Evolutionary conservation across 2,329 filamentous ascomycete species (phyloP), one percentile per base, ranked within the genome.

Genomic region (Trichoderma sp.): DNA sequence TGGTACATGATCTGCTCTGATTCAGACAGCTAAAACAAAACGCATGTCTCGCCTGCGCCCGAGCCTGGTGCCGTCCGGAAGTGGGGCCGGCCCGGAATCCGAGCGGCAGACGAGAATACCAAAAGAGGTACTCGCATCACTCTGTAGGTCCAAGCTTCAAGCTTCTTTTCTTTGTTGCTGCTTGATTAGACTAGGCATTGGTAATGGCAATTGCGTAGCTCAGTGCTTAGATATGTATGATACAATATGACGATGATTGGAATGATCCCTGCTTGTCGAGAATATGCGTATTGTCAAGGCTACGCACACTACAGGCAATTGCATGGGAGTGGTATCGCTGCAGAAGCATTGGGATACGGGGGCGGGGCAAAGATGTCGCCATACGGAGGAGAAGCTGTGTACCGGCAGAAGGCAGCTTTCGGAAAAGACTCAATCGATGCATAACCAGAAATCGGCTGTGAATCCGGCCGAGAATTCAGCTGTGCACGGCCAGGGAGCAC

Each of bases 71-170:
- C 61, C 61, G 36, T n/a, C 64, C 63, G 63, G 63, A 8, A n/a
- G 64, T 67, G 64, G 64, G 64, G 64, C 64, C 64, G 64, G 50
- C 26, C 64, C 64, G 64, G 64, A 67, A 57, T 57, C 64, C 50
- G 64, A 67, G 50, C 64, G 64, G 64, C 55, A 43, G 17, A 26
- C 47, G 15, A 36, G 30, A 23, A 28, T 55, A n/a, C 47, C 32
- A 9, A 57, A 28, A 32, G 8, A 59, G 55, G 55, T 59, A 59
- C 26, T 15, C 23, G 5, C 23, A n/a, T 9, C 30, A 12, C n/a
- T 32, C 2, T 32, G 55, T 6, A 32, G 43, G 43, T 11, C 43
- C 43, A 20, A 50, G 43, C 43, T 50, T 20, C 43, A n/a, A 47
- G 17, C n/a, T n/a, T 47, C 15, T n/a, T 17, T 26, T 59, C 55